Evolutionary conservation across 164 flowering plant species (phyloP), one percentile per base, ranked within the genome.

Genomic region (Hamamelis virginiana): DNA sequence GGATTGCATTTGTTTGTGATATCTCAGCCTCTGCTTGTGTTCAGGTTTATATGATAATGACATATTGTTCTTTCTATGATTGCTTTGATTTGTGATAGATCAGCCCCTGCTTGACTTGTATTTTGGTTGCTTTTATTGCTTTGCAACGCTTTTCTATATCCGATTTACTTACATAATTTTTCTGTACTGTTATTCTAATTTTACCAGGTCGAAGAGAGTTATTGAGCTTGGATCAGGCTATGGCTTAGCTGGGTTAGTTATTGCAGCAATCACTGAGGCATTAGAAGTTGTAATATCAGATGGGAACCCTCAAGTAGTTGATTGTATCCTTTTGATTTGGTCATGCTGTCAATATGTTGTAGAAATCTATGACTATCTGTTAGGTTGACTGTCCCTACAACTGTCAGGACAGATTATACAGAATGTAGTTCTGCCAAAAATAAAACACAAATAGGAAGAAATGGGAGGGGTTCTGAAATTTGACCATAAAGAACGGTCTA

Each of bases 191-290:
- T 51, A 56, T 59, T 55, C 44, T 18, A 15, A 61, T 43, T 25
- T 63, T 41, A 69, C 33, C 69, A 90, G 97, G 81, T 79, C 79
- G 70, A 95, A 91, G 78, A 83, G 77, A 78, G 83, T 91, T 44
- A 89, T 95, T 66, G 99, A 95, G 79, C 93, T 91, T 77, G 99
- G 99, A 53, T 87, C 99, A 23, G 99, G 99, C 46, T 95, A 92
- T 84, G 99, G 99, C 60, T 84, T 95, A 68, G 97, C 99, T 74
- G 99, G 97, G 46, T 75, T 95, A 65, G 94, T 84, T 62, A 80
- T 92, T 83, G 97, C 92, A 19, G 85, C 87, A 16, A 72, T 75
- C 72, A 82, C 91, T 28, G 90, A 95, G 59, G 97, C 96, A 65
- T 67, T 62, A 53, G 94, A 91, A 76, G 96, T 95, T 62, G 81